These are phyloP conservation scores for Paspalum vaginatum DNA, from an alignment of 176 grass and related monocot species.

Conservation along the genomic window DNA sequence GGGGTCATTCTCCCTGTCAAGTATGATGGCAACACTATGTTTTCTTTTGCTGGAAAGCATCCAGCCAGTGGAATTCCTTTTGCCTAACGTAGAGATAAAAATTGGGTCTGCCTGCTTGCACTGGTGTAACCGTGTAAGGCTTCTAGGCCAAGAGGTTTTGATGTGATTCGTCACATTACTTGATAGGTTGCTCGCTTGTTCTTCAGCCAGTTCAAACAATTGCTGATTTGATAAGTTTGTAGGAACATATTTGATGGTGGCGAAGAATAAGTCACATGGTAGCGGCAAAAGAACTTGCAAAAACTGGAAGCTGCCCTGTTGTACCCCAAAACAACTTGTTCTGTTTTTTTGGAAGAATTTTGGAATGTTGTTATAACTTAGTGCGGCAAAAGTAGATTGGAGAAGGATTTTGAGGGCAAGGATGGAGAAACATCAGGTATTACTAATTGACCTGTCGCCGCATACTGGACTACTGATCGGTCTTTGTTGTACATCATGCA, in stretches of 20 bases:
- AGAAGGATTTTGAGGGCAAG: neutral
- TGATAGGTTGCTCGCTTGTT: constrained; percentile 1
- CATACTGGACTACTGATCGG: neutral
- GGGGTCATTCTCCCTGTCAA: neutral
- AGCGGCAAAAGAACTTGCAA: neutral
- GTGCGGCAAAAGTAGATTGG: neutral
- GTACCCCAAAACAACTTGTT: neutral
- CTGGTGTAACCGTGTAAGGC: neutral
- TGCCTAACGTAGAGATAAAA: neutral
- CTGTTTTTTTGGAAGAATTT: neutral
- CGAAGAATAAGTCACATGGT: neutral
- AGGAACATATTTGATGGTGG: constrained; percentile 24
- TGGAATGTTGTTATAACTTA: neutral
- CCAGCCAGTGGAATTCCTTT: neutral
- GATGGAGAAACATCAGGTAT: neutral
- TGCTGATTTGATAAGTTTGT: neutral
- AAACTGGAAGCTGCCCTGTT: neutral
- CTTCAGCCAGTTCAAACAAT: neutral
- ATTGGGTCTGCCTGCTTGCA: neutral
- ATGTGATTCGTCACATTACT: neutral
- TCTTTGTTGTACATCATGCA: neutral
- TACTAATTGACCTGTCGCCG: neutral
- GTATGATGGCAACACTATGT: neutral
- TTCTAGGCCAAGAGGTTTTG: neutral
- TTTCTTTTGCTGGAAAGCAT: constrained; percentile 6